Percentiles rank a stretch among this genome's conserved stretches.
Evolutionary conservation across 768 basidiomycete species (phyloP).

Genomic region (Leucosporidium creatinivorum): DNA sequence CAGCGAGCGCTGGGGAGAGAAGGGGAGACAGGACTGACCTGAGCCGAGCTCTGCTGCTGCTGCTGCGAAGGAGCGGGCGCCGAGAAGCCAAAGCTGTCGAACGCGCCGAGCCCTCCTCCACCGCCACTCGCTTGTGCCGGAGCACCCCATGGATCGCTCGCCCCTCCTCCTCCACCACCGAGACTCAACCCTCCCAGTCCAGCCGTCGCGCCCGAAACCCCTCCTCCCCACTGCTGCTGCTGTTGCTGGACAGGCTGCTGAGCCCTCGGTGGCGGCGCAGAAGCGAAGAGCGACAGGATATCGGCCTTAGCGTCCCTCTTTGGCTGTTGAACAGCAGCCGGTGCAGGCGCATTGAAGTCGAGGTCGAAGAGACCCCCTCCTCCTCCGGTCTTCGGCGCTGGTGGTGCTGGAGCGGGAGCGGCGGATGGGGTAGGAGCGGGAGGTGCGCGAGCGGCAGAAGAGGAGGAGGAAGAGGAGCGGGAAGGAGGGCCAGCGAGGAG

Average conservation of each 20-base stretch:
- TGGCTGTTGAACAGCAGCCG: slow-evolving; percentile 19
- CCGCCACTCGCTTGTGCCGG: background rate
- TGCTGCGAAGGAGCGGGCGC: background rate
- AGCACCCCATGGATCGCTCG: background rate
- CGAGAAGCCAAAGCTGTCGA: background rate
- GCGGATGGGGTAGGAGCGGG: slow-evolving; percentile 35
- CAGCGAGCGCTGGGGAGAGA: background rate
- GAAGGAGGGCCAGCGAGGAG: slow-evolving; percentile 25
- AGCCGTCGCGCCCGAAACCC: no score
- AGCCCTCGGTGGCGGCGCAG: slow-evolving; percentile 43
- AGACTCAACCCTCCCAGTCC: background rate
- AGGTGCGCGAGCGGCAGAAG: background rate
- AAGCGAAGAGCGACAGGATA: slow-evolving; percentile 72
- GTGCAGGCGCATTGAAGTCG: slow-evolving; percentile 58
- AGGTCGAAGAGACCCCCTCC: slow-evolving; percentile 62
- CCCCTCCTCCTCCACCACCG: background rate
- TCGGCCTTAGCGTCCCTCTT: slow-evolving; percentile 55
- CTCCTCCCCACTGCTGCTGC: background rate
- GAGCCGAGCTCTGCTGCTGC: no score
- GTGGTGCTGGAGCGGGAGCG: slow-evolving; percentile 4
- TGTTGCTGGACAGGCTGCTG: no score
- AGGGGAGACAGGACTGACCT: background rate
- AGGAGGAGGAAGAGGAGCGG: slow-evolving; percentile 1
- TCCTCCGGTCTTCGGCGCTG: background rate
- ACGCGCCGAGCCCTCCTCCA: background rate